Conservation (phyloP, 192 early-diverging fungal species). For the Coemansia sp. region DNA sequence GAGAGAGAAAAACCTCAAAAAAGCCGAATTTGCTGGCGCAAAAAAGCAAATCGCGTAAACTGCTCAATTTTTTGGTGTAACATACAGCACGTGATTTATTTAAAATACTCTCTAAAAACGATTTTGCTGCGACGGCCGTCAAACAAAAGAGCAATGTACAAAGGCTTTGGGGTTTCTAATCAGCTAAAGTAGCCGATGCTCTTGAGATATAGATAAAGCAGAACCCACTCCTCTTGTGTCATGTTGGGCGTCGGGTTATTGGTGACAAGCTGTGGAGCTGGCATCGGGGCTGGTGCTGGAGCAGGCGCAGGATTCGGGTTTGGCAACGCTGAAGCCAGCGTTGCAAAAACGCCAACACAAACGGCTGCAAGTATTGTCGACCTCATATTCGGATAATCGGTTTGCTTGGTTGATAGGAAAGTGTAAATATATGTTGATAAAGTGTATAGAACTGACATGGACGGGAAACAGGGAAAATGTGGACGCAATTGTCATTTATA, state of each 20-base stretch:
- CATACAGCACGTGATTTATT: conserved; percentile 1
- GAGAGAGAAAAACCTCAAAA: neutral
- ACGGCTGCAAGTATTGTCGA: neutral
- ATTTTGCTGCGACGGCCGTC: too few species aligned
- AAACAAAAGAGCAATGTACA: neutral
- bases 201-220: conserved; percentile 13
- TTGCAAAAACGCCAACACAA: conserved; percentile 6
- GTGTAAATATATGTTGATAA: neutral
- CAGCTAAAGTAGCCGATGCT: conserved; percentile 13
- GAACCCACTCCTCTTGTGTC: conserved; percentile 15
- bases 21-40: neutral
- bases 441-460: neutral
- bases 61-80: neutral
- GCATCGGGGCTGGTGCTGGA: conserved; percentile 7
- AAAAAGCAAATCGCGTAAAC: neutral
- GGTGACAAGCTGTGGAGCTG: conserved; percentile 21
- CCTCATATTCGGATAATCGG: neutral
- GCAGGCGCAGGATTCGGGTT: conserved; percentile 11
- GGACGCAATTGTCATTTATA: neutral
- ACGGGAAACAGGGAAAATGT: neutral
- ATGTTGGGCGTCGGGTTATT: conserved; percentile 11
- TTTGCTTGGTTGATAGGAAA: neutral
- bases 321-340: conserved; percentile 7
- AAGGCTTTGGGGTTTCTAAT: neutral
- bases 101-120: neutral